Percentiles rank a stretch among this genome's conserved stretches.
Conservation (phyloP, 1,284 basidiomycete species). For the Boletus mariae region DNA sequence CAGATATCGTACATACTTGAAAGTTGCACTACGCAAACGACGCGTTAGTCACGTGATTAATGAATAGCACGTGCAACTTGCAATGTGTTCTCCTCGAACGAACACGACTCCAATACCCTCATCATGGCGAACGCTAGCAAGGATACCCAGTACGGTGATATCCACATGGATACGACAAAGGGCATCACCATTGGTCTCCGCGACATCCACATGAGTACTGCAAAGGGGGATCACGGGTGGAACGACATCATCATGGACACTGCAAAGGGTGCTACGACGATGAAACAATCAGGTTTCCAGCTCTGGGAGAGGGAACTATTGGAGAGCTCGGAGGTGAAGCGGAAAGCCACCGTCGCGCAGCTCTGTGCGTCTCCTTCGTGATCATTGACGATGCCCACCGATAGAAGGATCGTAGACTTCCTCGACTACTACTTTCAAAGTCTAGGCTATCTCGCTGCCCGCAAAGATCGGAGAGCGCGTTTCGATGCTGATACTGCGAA, state of each 20-base stretch:
- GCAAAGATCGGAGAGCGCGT: conserved; percentile 76
- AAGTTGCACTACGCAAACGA: background rate
- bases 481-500: conserved; percentile 82
- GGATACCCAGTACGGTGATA: conserved; percentile 38
- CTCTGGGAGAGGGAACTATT: conserved; percentile 84
- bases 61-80: conserved; percentile 10
- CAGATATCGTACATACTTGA: no score
- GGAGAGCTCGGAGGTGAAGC: conserved; percentile 79
- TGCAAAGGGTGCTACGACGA: conserved; percentile 47
- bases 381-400: conserved; percentile 30
- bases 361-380: conserved; percentile 70
- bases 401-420: conserved; percentile 59
- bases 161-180: conserved; percentile 72
- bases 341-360: conserved; percentile 94
- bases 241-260: conserved; percentile 67
- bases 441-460: conserved; percentile 79
- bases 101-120: background rate
- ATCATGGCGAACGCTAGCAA: conserved; percentile 14
- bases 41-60: conserved; percentile 23
- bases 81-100: background rate
- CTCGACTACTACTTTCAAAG: conserved; percentile 94
- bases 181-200: conserved; percentile 43
- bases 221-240: conserved; percentile 47
- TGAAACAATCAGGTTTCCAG: conserved; percentile 55
- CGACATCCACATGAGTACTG: conserved; percentile 68